Evolutionary conservation across 805 yeast genomes (phyloP).

Genomic region (Jamesozyma lodderae): DNA sequence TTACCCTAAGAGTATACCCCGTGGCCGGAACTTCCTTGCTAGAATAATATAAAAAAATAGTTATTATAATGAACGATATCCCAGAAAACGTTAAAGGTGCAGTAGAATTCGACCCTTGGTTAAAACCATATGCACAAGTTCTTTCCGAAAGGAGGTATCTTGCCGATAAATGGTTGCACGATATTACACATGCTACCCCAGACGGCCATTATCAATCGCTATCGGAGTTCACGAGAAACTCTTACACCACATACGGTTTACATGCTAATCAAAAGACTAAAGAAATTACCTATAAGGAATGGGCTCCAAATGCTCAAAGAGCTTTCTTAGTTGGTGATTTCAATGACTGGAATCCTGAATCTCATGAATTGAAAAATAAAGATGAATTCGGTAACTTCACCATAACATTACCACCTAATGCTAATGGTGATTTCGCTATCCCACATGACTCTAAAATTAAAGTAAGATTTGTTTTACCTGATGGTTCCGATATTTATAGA

Average conservation of each 20-base stretch:
- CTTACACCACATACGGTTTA: conserved; percentile 70
- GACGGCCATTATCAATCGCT: conserved; percentile 56
- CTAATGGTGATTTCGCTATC: conserved; percentile 42
- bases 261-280: conserved; percentile 47
- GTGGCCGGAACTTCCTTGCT: not conserved
- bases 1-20: too few relatives aligned
- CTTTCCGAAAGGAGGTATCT: conserved; percentile 57
- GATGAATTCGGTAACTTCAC: conserved; percentile 68
- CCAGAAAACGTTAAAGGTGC: conserved; percentile 45
- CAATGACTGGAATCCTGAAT: conserved; percentile 64
- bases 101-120: conserved; percentile 75
- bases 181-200: conserved; percentile 32
- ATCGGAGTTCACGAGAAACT: conserved; percentile 54
- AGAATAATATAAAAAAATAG: not conserved
- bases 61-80: conserved; percentile 12
- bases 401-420: conserved; percentile 45
- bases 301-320: conserved; percentile 78
- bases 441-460: conserved; percentile 76
- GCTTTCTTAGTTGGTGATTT: conserved; percentile 89
- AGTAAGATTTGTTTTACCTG: conserved; percentile 52
- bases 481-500: conserved; percentile 66
- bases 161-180: conserved; percentile 55
- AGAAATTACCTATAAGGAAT: conserved; percentile 60
- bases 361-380: conserved; percentile 42
- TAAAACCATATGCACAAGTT: conserved; percentile 66